phyloP scores from a whole-genome alignment of 257 asterid genomes.

The Ocimum tenuiflorum region DNA sequence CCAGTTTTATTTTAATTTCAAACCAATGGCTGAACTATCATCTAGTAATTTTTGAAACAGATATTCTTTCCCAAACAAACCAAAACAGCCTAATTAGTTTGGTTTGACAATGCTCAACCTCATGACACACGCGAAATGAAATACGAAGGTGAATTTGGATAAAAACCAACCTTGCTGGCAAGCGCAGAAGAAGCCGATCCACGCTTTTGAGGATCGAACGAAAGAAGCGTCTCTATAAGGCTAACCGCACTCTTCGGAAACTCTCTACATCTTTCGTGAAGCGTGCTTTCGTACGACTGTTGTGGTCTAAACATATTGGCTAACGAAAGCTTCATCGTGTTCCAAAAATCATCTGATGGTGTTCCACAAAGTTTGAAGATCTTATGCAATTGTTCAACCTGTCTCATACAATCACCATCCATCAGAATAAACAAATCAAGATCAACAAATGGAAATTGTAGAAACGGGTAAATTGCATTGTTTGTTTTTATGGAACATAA shows the following conservation, averaged over 20 bases:
- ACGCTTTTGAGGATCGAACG: slow-evolving; percentile 70
- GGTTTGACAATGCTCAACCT: too few relatives aligned
- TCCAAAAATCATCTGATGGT: slow-evolving; percentile 82
- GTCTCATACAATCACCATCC: too few relatives aligned
- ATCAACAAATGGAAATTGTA: too few relatives aligned
- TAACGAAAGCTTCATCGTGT: slow-evolving; percentile 58
- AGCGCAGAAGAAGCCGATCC: slow-evolving; percentile 81
- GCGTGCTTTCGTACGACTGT: slow-evolving; percentile 61
- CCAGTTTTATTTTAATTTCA: too few relatives aligned
- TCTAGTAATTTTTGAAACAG: too few relatives aligned
- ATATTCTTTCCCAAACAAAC: too few relatives aligned
- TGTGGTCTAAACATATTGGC: slow-evolving; percentile 88
- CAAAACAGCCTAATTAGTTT: too few relatives aligned
- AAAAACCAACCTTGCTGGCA: slow-evolving; percentile 64
- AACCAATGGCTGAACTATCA: too few relatives aligned
- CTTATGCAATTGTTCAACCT: slow-evolving; percentile 96
- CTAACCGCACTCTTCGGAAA: slow-evolving; percentile 65
- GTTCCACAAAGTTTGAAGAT: slow-evolving; percentile 92
- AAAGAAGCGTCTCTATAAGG: slow-evolving; percentile 63
- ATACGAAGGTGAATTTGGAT: too few relatives aligned
- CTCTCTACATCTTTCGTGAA: slow-evolving; percentile 76
- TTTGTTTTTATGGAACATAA: too few relatives aligned
- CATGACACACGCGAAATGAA: too few relatives aligned
- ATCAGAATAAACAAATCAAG: neutral
- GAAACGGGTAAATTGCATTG: too few relatives aligned